Evolutionary conservation across 1,284 basidiomycete species (phyloP).

Genomic region (Malassezia brasiliensis): DNA sequence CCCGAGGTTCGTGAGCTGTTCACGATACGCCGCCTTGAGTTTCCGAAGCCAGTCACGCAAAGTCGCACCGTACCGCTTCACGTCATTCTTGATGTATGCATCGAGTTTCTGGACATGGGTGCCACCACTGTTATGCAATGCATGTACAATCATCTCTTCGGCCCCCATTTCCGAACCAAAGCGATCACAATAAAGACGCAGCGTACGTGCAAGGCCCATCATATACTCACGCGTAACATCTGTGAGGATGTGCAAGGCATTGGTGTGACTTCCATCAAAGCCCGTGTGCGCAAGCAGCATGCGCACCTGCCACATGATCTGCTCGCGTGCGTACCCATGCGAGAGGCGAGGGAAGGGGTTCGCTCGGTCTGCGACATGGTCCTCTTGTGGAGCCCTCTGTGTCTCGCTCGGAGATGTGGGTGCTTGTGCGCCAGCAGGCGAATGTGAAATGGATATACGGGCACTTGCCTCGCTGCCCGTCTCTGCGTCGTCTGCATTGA

Average conservation of each 20-base stretch:
- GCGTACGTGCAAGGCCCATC: constrained; percentile 72
- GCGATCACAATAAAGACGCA: constrained; percentile 70
- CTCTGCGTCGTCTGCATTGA: background rate
- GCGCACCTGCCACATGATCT: constrained; percentile 25
- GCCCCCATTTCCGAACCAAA: constrained; percentile 67
- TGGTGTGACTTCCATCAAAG: constrained; percentile 29
- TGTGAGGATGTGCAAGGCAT: constrained; percentile 69
- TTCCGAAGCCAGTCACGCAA: constrained; percentile 74
- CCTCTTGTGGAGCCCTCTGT: background rate
- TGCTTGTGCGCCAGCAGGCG: background rate
- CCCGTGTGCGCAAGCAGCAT: constrained; percentile 39
- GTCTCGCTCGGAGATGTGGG: too few species aligned
- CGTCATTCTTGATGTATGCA: constrained; percentile 76
- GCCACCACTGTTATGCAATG: constrained; percentile 74
- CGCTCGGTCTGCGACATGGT: background rate
- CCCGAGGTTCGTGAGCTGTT: constrained; percentile 55
- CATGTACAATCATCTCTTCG: constrained; percentile 87
- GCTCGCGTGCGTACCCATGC: constrained; percentile 18
- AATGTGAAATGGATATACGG: background rate
- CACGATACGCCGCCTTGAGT: constrained; percentile 68
- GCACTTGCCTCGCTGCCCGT: background rate
- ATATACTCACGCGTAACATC: constrained; percentile 72
- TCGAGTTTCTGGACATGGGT: constrained; percentile 68
- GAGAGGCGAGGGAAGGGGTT: constrained; percentile 14
- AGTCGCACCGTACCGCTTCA: constrained; percentile 68